phyloP scores from a whole-genome alignment of 2,329 filamentous ascomycete species.

The Cytospora piceae region DNA sequence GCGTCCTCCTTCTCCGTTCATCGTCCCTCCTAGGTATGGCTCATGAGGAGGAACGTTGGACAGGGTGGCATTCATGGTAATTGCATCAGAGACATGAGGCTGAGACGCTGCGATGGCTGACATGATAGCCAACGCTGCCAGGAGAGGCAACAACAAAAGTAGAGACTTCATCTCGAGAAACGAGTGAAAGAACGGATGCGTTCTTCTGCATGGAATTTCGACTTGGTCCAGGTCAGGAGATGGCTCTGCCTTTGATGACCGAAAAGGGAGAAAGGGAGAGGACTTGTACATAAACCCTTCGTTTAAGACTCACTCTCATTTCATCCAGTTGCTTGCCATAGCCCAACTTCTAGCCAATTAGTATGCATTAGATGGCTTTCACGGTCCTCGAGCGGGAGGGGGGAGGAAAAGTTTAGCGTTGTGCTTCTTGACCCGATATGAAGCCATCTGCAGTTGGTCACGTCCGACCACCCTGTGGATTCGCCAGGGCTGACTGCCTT shows the following conservation, averaged over 20 bases:
- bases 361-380: neutral
- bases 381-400: neutral
- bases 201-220: neutral
- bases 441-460: neutral
- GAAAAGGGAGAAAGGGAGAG: neutral
- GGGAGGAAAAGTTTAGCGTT: neutral
- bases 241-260: too few species aligned
- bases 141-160: neutral
- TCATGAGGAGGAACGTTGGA: neutral
- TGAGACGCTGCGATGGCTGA: neutral
- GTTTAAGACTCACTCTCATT: neutral
- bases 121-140: neutral
- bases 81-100: neutral
- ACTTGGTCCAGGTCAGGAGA: neutral
- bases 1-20: neutral
- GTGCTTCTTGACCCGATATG: neutral
- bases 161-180: neutral
- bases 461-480: neutral
- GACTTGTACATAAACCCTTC: neutral
- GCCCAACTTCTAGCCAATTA: neutral
- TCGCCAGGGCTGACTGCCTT: neutral
- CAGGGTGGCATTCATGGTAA: neutral
- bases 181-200: neutral
- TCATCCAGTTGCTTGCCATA: neutral
- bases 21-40: neutral